These are phyloP conservation scores for Boletus vermiculosoides DNA, from an alignment of 768 basidiomycete species.

Conservation along the genomic window DNA sequence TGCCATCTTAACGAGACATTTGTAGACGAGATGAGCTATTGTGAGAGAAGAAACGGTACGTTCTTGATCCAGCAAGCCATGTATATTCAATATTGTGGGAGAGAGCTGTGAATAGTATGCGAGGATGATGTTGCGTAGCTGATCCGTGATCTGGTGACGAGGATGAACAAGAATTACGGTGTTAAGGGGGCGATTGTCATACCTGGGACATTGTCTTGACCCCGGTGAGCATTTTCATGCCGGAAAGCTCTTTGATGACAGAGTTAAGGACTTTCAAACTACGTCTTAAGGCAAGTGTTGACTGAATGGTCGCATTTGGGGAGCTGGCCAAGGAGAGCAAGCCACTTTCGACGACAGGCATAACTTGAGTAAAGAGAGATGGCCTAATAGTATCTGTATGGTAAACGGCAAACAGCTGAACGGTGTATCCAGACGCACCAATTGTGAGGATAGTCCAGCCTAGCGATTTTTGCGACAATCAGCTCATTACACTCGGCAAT, in stretches of 20 bases:
- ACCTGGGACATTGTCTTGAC: slow-evolving; percentile 66
- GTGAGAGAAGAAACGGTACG: slow-evolving; percentile 46
- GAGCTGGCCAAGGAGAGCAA: slow-evolving; percentile 50
- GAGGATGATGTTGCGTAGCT: slow-evolving; percentile 53
- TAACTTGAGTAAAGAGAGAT: slow-evolving; percentile 38
- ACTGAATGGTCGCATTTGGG: slow-evolving; percentile 40
- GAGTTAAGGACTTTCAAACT: slow-evolving; percentile 62
- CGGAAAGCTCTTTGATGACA: slow-evolving; percentile 67
- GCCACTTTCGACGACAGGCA: slow-evolving; percentile 52
- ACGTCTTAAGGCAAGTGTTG: slow-evolving; percentile 54
- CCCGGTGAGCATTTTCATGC: slow-evolving; percentile 68
- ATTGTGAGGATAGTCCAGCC: slow-evolving; percentile 68
- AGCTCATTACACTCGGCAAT: slow-evolving; percentile 77
- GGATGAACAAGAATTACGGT: neutral
- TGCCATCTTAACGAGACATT: slow-evolving; percentile 68
- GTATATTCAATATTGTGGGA: slow-evolving; percentile 34
- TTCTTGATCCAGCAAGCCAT: slow-evolving; percentile 35
- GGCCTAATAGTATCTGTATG: slow-evolving; percentile 16
- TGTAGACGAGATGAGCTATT: slow-evolving; percentile 70
- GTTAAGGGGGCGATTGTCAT: slow-evolving; percentile 15
- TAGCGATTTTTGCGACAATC: slow-evolving; percentile 73
- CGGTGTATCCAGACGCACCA: slow-evolving; percentile 49
- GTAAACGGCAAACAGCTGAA: neutral
- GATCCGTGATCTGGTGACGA: slow-evolving; percentile 22
- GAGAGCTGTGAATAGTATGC: slow-evolving; percentile 58